phyloP scores from a whole-genome alignment of 208 protist genomes.

The Trypanosoma avium region DNA sequence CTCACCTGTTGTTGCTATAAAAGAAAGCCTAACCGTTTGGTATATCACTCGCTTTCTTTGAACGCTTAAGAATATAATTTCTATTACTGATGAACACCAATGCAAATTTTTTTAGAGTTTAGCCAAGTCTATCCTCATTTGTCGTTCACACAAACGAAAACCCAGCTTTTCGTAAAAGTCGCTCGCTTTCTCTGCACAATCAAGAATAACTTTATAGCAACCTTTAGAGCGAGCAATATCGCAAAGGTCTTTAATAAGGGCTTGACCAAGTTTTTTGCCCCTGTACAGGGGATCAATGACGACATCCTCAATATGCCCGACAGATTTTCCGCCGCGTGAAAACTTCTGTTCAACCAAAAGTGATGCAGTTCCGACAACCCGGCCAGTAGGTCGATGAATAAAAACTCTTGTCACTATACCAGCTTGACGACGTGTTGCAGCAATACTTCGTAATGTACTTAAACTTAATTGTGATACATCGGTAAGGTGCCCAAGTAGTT shows the following conservation, averaged over 20 bases:
- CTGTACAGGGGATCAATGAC: slow-evolving; percentile 60
- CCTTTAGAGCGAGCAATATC: slow-evolving; percentile 36
- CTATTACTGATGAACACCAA: too few relatives aligned
- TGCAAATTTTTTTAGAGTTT: too few relatives aligned
- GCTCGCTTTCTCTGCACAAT: slow-evolving; percentile 52
- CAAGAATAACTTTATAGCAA: slow-evolving; percentile 90
- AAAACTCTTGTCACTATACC: slow-evolving; percentile 68
- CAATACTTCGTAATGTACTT: slow-evolving; percentile 21
- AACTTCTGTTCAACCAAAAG: slow-evolving; percentile 85
- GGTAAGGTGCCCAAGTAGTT: slow-evolving; percentile 40
- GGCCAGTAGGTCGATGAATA: slow-evolving; percentile 27
- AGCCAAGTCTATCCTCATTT: slow-evolving; percentile 81
- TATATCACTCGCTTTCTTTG: too few relatives aligned
- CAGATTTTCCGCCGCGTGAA: slow-evolving; percentile 55
- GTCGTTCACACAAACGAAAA: slow-evolving; percentile 53
- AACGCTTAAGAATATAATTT: too few relatives aligned
- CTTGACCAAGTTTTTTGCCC: slow-evolving; percentile 53
- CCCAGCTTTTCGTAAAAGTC: slow-evolving; percentile 71
- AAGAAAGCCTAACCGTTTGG: too few relatives aligned
- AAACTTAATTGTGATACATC: slow-evolving; percentile 21
- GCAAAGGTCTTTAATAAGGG: slow-evolving; percentile 48
- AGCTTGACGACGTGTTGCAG: slow-evolving; percentile 21
- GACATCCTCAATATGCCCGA: slow-evolving; percentile 88
- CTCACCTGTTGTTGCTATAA: too few relatives aligned
- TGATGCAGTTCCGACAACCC: slow-evolving; percentile 68